phyloP scores from a whole-genome alignment of 2,329 filamentous ascomycete genomes.

The Blastomyces emzantsi region DNA sequence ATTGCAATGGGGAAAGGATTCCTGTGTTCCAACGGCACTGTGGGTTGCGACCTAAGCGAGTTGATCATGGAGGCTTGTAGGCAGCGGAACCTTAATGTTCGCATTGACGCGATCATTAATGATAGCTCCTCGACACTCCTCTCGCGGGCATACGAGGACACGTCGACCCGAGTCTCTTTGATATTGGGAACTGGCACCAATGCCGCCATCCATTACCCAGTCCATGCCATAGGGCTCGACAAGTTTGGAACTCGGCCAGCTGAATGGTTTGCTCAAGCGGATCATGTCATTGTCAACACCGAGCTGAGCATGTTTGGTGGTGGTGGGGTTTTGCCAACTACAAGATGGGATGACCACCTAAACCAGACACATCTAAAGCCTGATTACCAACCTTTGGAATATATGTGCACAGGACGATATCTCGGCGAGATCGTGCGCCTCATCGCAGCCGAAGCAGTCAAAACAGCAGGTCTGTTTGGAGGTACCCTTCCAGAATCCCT shows the following conservation, averaged over 20 bases:
- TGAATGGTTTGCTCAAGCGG: constrained; percentile 48
- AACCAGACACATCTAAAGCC: constrained; percentile 49
- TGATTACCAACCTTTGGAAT: constrained; percentile 57
- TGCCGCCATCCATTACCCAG: constrained; percentile 53
- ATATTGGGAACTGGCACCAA: constrained; percentile 59
- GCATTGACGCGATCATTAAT: constrained; percentile 55
- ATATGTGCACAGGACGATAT: constrained; percentile 55
- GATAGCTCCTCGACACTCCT: constrained; percentile 54
- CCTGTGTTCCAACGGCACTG: constrained; percentile 48
- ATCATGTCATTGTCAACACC: constrained; percentile 55
- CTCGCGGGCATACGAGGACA: constrained; percentile 53
- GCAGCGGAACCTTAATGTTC: constrained; percentile 46
- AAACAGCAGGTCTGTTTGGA: constrained; percentile 47
- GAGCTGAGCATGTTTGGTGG: constrained; percentile 59
- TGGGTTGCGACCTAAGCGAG: constrained; percentile 51
- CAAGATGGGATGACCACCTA: constrained; percentile 53
- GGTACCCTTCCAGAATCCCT: constrained; percentile 49
- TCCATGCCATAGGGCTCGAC: constrained; percentile 42
- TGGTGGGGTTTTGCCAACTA: constrained; percentile 46
- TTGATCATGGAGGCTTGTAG: constrained; percentile 52
- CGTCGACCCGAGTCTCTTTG: constrained; percentile 52
- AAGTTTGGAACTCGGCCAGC: constrained; percentile 50
- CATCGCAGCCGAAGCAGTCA: constrained; percentile 52
- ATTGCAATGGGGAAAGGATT: constrained; percentile 60
- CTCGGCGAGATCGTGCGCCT: constrained; percentile 55